These are phyloP conservation scores for Fragaria ananassa DNA, from an alignment of 306 rosid genomes.

Conservation along the genomic window DNA sequence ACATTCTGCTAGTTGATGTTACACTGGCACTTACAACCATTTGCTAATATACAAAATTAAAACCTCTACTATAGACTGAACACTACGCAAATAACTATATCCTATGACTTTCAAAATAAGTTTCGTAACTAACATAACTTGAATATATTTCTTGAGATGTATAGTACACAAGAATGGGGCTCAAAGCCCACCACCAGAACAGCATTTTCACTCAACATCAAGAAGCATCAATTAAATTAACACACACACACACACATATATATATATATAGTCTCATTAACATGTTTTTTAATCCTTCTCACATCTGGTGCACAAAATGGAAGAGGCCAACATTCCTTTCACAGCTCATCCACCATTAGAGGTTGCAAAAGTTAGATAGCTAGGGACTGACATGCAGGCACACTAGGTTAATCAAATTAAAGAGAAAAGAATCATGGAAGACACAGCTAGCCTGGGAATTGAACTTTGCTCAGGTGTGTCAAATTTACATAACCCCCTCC, in stretches of 20 bases:
- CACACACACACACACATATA: too few relatives aligned
- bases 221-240: background rate
- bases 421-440: background rate
- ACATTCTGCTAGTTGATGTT: background rate
- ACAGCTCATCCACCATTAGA: background rate
- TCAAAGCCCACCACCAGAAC: background rate
- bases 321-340: background rate
- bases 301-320: background rate
- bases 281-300: background rate
- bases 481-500: background rate
- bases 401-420: background rate
- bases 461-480: background rate
- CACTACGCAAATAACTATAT: background rate
- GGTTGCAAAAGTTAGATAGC: background rate
- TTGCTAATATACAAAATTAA: background rate
- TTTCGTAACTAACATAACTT: background rate
- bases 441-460: background rate
- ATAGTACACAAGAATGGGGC: background rate
- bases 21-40: background rate
- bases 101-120: background rate
- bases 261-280: background rate
- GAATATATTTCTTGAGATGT: background rate
- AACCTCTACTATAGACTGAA: background rate
- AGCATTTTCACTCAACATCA: background rate
- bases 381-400: background rate